Percentiles rank a stretch among this genome's conserved stretches.
Conservation (phyloP, 169 alveolate genomes). For the Blepharisma undulans region DNA sequence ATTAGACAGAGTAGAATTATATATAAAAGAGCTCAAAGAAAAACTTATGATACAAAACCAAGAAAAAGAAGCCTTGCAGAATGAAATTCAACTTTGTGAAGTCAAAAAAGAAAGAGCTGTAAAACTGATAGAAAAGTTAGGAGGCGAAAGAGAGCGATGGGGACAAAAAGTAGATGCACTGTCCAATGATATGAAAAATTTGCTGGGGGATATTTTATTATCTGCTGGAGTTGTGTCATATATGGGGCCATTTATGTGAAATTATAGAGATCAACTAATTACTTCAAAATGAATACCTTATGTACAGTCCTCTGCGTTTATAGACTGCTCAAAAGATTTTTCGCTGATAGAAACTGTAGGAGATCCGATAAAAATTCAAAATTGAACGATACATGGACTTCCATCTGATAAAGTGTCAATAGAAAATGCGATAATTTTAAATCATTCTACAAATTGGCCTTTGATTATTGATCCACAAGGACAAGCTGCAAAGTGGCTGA, state of each 20-base stretch:
- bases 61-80: constrained; percentile 62
- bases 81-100: constrained; percentile 79
- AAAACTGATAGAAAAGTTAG: constrained; percentile 79
- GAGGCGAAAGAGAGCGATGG: constrained; percentile 90
- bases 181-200: constrained; percentile 44
- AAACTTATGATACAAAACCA: constrained; percentile 57
- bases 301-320: background rate
- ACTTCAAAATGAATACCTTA: constrained; percentile 28
- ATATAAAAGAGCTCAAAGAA: constrained; percentile 83
- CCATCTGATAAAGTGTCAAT: constrained; percentile 74
- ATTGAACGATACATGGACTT: constrained; percentile 38
- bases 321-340: constrained; percentile 21
- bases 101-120: constrained; percentile 86
- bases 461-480: constrained; percentile 87
- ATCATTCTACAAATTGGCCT: constrained; percentile 84
- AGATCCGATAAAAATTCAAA: background rate
- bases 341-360: constrained; percentile 2
- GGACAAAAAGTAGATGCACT: constrained; percentile 72
- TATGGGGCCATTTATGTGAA: constrained; percentile 81
- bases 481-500: constrained; percentile 83
- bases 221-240: constrained; percentile 85
- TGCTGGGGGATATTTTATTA: constrained; percentile 82
- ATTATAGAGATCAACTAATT: constrained; percentile 50
- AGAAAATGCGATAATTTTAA: constrained; percentile 87
- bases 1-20: constrained; percentile 74